Evolutionary conservation across 2,329 filamentous ascomycete species (phyloP).

Genomic region (Cordyceps pruinosa): DNA sequence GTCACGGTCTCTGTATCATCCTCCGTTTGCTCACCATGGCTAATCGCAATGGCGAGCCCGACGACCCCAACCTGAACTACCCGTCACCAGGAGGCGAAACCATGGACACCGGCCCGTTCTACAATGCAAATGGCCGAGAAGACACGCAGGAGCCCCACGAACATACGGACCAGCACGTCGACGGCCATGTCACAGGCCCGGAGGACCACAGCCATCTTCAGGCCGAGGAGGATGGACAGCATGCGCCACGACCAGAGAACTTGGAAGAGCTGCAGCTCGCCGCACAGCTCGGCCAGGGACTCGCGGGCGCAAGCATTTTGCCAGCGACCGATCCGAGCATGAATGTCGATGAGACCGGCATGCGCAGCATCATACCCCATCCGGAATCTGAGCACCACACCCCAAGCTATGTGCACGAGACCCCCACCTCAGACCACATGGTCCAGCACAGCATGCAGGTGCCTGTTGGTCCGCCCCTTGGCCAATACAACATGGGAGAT

Average conservation of each 20-base stretch:
- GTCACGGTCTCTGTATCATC: neutral
- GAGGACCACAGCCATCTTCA: conserved; percentile 25
- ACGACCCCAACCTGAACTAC: conserved; percentile 36
- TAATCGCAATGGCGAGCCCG: conserved; percentile 28
- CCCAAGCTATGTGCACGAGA: conserved; percentile 31
- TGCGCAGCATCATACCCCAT: conserved; percentile 39
- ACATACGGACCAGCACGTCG: conserved; percentile 15
- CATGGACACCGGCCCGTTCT: conserved; percentile 38
- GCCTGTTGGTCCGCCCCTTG: conserved; percentile 27
- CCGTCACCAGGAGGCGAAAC: conserved; percentile 40
- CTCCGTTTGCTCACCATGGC: conserved; percentile 23
- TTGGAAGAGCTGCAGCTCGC: conserved; percentile 52
- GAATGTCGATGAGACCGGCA: conserved; percentile 35
- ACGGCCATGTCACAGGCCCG: neutral
- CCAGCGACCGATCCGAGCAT: conserved; percentile 39
- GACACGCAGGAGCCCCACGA: conserved; percentile 26
- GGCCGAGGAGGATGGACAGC: conserved; percentile 31
- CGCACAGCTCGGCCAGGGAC: conserved; percentile 49
- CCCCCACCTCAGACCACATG: conserved; percentile 30
- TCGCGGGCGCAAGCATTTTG: conserved; percentile 43
- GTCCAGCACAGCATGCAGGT: conserved; percentile 30
- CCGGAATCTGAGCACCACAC: conserved; percentile 32
- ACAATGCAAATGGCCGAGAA: conserved; percentile 32
- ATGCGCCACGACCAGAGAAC: conserved; percentile 37
- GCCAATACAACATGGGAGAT: conserved; percentile 41